Evolutionary conservation across 2,329 filamentous ascomycete genomes (phyloP), one percentile per base, ranked within the genome.

Genomic region (Cercospora zeina): DNA sequence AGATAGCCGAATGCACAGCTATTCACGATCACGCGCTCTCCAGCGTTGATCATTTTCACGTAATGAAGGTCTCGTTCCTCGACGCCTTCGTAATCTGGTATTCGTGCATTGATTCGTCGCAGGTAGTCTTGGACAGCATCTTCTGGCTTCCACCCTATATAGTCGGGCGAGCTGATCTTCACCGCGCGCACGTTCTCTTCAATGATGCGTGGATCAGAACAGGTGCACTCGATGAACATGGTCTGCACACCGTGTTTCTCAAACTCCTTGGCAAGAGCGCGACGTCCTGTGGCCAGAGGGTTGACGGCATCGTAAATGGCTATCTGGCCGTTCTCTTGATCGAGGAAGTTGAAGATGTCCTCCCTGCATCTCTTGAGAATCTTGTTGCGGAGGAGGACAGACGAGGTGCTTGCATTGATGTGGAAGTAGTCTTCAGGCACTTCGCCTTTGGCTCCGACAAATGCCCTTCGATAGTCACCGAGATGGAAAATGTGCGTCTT

Each of bases 31-130:
- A 99, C 89, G 68, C 91, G 87, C 73, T 93, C 87, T 49, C 95
- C 95, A 7, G 95, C 95, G 70, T 99, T 99, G 75, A 97, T 96
- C 93, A 99, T 97, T 80, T 96, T 97, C 79, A 99, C 93, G 78
- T 93, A 99, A 75, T 97, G 96, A 66, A 99, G 83, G 68, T 97
- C 93, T 31, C 84, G 83, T 76, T 99, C 95, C 71, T 93, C 85
- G 92, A 99, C 97, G 1, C 91, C 96, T 78, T 99, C 93, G 70
- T 96, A 99, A 62, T 93, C 88, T 19, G 95, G 95, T 63, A 99
- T 99, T 69, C 95, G 91, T 70, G 90, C 88, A 66, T 91, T 88
- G 73, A 99, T 97, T 55, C 95, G 88, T 65, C 87, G 85, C 39
- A 99, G 84, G 72, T 99, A 99, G 70, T 97, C 87, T 72, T 90